A percentile compares a stretch with the other conserved stretches of the same genome.
Evolutionary conservation across 176 grass and related monocot genomes (phyloP).

Genomic region (Eragrostis nindensis): DNA sequence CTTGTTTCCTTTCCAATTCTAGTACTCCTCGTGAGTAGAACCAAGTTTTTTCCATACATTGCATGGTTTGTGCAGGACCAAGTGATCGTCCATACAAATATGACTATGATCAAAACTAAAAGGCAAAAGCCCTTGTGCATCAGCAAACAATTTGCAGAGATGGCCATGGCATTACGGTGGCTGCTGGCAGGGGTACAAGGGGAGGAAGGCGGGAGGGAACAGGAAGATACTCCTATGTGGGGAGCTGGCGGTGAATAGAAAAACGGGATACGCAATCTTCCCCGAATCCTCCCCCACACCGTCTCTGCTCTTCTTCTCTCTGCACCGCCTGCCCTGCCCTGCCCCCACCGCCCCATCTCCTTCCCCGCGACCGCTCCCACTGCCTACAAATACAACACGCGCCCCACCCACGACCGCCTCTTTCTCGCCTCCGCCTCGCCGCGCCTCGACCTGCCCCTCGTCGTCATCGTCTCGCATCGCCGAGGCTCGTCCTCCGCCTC

Average conservation of each 20-base stretch:
- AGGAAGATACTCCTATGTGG: neutral
- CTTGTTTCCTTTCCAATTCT: too few species aligned
- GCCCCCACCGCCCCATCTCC: neutral
- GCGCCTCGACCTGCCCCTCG: neutral
- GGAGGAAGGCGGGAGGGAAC: neutral
- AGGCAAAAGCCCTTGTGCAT: neutral
- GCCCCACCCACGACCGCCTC: neutral
- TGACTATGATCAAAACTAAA: too few species aligned
- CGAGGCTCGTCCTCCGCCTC: neutral
- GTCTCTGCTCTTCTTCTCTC: neutral
- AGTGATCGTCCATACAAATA: too few species aligned
- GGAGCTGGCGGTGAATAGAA: constrained; percentile 47
- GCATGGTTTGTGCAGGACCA: too few species aligned
- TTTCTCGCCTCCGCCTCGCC: constrained; percentile 19
- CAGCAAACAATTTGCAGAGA: neutral
- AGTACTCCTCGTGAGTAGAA: too few species aligned
- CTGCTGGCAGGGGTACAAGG: neutral
- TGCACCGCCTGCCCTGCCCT: too few species aligned
- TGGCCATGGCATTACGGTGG: neutral
- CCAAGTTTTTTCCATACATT: too few species aligned
- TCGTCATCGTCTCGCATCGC: neutral
- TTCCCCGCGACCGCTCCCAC: constrained; percentile 3
- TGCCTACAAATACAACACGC: constrained; percentile 50
- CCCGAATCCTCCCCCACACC: neutral
- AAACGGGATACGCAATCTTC: constrained; percentile 57